A percentile compares a stretch with the other conserved stretches of the same genome.
Conservation (phyloP, 2,329 filamentous ascomycete species). For the Colletotrichum sp. region DNA sequence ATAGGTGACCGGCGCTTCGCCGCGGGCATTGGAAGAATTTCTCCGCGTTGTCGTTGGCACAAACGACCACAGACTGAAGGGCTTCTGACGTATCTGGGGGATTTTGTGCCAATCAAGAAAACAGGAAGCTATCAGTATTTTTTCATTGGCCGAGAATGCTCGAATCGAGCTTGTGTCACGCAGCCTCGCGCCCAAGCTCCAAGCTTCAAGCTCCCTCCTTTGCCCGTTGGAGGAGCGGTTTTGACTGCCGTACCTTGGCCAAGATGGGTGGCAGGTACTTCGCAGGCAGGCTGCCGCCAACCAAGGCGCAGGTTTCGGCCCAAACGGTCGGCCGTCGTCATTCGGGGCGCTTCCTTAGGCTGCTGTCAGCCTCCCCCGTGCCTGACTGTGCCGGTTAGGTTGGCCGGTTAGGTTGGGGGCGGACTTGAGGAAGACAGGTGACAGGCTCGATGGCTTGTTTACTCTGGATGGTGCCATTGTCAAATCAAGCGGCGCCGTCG, state of each 20-base stretch:
- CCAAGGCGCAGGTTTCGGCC: slow-evolving; percentile 12
- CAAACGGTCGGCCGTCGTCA: not conserved
- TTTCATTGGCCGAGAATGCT: not conserved
- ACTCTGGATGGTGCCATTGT: slow-evolving; percentile 31
- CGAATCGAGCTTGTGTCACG: slow-evolving; percentile 1
- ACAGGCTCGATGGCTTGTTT: slow-evolving; percentile 17
- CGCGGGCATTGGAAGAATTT: slow-evolving; percentile 19
- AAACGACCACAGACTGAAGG: not conserved
- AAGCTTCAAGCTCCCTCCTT: not conserved
- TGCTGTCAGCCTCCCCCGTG: slow-evolving; percentile 31
- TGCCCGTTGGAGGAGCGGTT: not conserved
- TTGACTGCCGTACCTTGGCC: not conserved
- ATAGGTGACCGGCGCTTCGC: slow-evolving; percentile 5
- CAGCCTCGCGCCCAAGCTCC: slow-evolving; percentile 15
- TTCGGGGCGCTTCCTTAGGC: slow-evolving; percentile 24
- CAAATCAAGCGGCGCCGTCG: slow-evolving; percentile 32
- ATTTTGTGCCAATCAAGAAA: slow-evolving; percentile 7
- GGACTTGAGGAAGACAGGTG: slow-evolving; percentile 2
- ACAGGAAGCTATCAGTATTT: not conserved
- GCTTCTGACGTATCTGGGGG: not conserved
- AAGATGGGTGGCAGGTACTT: not conserved
- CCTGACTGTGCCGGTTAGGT: slow-evolving; percentile 21
- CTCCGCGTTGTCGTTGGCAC: slow-evolving; percentile 2
- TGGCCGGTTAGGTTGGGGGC: not conserved
- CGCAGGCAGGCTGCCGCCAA: not conserved